phyloP scores from a whole-genome alignment of 345 rosid genomes.

The Clausena lansium region DNA sequence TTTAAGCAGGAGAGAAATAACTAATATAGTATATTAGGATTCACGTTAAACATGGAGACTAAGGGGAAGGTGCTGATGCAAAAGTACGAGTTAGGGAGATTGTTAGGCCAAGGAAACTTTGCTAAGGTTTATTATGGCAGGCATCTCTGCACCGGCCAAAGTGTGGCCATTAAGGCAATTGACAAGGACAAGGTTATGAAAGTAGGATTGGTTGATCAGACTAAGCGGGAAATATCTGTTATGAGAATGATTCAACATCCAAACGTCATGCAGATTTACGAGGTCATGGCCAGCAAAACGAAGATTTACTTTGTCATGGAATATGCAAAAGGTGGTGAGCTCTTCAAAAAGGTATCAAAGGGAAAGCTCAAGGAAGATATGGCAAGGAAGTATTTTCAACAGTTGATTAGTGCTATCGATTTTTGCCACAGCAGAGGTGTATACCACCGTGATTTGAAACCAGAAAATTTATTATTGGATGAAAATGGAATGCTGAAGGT shows the following conservation, averaged over 20 bases:
- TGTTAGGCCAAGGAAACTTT: constrained; percentile 46
- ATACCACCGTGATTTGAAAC: constrained; percentile 44
- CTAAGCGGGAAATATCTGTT: constrained; percentile 39
- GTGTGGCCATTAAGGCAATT: constrained; percentile 39
- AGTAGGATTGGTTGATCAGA: constrained; percentile 40
- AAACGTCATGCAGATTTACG: constrained; percentile 41
- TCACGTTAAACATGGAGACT: constrained; percentile 24
- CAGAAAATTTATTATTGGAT: constrained; percentile 38
- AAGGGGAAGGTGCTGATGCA: constrained; percentile 38
- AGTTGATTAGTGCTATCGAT: constrained; percentile 39
- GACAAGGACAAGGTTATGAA: constrained; percentile 39
- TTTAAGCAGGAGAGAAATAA: constrained; percentile 9
- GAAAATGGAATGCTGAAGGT: constrained; percentile 38
- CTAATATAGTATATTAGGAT: constrained; percentile 11
- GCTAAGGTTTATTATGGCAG: constrained; percentile 38
- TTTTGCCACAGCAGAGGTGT: constrained; percentile 46
- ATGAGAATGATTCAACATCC: constrained; percentile 40
- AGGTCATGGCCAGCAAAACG: constrained; percentile 47
- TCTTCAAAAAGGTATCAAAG: constrained; percentile 36
- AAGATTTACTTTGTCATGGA: constrained; percentile 46
- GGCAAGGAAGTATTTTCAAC: constrained; percentile 42
- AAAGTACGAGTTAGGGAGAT: constrained; percentile 37
- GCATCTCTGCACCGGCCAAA: constrained; percentile 28
- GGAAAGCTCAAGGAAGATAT: constrained; percentile 36
- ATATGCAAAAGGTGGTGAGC: constrained; percentile 42